Evolutionary conservation across 2,329 filamentous ascomycete species (phyloP).

Genomic region (Aspergillus fumigatus): DNA sequence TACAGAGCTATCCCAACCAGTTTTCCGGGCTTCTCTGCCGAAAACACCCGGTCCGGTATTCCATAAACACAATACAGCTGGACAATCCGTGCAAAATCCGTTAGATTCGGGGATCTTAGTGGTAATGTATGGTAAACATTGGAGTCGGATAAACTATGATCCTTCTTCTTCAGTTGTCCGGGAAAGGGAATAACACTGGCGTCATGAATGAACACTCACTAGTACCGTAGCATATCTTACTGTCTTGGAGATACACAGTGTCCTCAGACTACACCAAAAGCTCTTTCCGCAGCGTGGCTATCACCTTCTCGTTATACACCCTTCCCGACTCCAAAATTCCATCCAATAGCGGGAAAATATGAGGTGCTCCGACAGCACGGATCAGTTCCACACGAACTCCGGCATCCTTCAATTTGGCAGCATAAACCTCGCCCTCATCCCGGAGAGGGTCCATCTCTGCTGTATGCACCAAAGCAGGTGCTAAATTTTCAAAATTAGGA

Average conservation of each 20-base stretch:
- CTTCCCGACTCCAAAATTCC: constrained; percentile 27
- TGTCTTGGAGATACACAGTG: neutral
- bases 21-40: constrained; percentile 21
- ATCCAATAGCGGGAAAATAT: constrained; percentile 28
- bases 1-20: neutral
- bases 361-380: constrained; percentile 31
- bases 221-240: no score
- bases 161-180: constrained; percentile 1
- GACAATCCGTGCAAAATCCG: neutral
- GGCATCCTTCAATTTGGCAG: constrained; percentile 32
- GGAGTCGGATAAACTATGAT: constrained; percentile 16
- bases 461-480: constrained; percentile 37
- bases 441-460: constrained; percentile 41
- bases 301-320: constrained; percentile 25
- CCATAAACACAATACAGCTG: neutral
- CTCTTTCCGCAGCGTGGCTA: constrained; percentile 24
- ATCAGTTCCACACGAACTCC: constrained; percentile 30
- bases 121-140: constrained; percentile 12
- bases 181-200: neutral
- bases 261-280: constrained; percentile 8
- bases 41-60: constrained; percentile 23
- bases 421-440: constrained; percentile 40
- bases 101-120: neutral
- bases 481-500: constrained; percentile 30
- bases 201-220: neutral